A percentile compares a stretch with the other conserved stretches of the same genome.
Conservation (phyloP, 805 yeast species). For the Kockiozyma suomiensis region DNA sequence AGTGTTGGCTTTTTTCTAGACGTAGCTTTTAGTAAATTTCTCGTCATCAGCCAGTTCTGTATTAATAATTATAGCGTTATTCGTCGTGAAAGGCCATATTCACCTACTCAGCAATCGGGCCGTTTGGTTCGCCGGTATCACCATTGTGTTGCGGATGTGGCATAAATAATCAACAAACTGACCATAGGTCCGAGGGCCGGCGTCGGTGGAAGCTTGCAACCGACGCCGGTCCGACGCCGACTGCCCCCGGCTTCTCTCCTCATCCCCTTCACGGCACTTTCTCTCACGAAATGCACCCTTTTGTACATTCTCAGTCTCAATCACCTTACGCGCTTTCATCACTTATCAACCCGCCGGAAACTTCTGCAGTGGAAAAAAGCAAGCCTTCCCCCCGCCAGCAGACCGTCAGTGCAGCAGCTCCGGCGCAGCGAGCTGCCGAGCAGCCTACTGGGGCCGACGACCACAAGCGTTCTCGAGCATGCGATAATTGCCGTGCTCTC, state of each 20-base stretch:
- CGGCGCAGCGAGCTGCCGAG: not conserved
- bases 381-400: not conserved
- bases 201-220: not conserved
- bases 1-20: too few species aligned
- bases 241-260: not conserved
- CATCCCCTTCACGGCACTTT: not conserved
- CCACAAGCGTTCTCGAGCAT: conserved; percentile 40
- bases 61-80: too few species aligned
- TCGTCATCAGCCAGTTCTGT: too few species aligned
- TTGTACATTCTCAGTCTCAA: not conserved
- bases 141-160: not conserved
- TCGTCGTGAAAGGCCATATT: too few species aligned
- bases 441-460: conserved; percentile 12
- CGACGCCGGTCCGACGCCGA: conserved; percentile 4
- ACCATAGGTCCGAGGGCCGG: not conserved
- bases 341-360: not conserved
- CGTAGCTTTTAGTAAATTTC: too few species aligned
- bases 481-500: conserved; percentile 65
- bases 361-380: not conserved
- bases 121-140: not conserved
- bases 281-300: not conserved
- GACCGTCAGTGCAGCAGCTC: not conserved
- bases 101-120: not conserved
- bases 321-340: not conserved
- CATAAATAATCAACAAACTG: not conserved